Base-by-base conservation (phyloP, 2,329 filamentous ascomycete species). In the Aspergillus brunneoviolaceus region DNA sequence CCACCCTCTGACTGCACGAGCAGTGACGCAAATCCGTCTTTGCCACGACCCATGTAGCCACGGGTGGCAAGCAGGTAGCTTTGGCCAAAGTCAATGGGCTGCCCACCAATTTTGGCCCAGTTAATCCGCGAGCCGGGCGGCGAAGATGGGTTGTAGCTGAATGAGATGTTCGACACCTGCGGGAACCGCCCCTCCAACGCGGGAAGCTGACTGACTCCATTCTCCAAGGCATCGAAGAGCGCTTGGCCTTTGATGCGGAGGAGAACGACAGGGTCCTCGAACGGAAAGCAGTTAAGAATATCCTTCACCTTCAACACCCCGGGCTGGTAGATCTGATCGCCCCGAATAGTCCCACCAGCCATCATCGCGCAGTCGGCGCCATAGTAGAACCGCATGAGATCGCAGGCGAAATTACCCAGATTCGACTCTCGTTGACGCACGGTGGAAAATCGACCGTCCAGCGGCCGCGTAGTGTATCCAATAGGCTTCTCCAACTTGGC, bases 241-340 rank as follows among this genome's bases (percentile, higher is more conserved):
- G 88, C 89, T 67, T 86, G 81, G 0, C 93, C 93, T 0, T 80
- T 86, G 4, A 92, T 82, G 35, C 84, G 85, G 61, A 96, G 80
- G 4, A 96, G 85, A 0, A 96, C 89, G 1, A 93, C 89, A 0
- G 92, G 92, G 64, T 96, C 92, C 71, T 96, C 92, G 67, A 97
- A 96, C 0, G 93, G 93, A 66, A 96, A 96, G 70, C 91, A 96
- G 54, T 90, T 90, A 59, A 92, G 85, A n/a, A 96, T 85, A 69
- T 96, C 91, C 69, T 91, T 91, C 60, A 96, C 79, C 25, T 88
- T 82, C 7, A 96, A 79, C 0, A 92, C 81, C 0, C 92, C 92
- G 0, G 91, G 90, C 0, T 91, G 87, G 68, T 96, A 96, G 33
- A 96, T 87, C 73, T 95, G 91, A 70, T 96, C 92, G 1, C 92